Percentiles rank a stretch among this genome's conserved stretches.
Evolutionary conservation across 441 rosid species (phyloP).

Genomic region (Syzygium malaccense): DNA sequence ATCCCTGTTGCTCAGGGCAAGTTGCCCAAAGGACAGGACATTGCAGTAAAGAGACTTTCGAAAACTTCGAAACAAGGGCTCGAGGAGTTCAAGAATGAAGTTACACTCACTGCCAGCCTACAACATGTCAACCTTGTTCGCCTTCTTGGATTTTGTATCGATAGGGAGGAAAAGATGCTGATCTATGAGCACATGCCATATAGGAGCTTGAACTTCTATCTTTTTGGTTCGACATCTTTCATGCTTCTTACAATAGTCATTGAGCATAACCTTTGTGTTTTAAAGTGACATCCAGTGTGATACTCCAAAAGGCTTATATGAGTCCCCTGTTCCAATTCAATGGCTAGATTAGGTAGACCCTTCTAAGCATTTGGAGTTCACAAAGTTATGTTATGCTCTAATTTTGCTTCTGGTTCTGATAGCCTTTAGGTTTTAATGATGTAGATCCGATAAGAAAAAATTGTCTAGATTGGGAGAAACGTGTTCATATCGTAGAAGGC

Average conservation of each 20-base stretch:
- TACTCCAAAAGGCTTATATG: background rate
- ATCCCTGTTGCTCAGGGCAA: background rate
- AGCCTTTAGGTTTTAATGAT: background rate
- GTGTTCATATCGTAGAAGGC: slow-evolving; percentile 25
- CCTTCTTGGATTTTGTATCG: slow-evolving; percentile 9
- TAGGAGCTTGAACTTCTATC: slow-evolving; percentile 8
- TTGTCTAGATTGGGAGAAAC: slow-evolving; percentile 23
- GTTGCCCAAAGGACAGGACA: slow-evolving; percentile 1
- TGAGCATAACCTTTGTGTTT: background rate
- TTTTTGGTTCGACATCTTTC: background rate
- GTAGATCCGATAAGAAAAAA: slow-evolving; percentile 9
- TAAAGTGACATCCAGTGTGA: background rate
- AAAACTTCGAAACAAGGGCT: slow-evolving; percentile 10
- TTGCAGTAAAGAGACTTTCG: slow-evolving; percentile 16
- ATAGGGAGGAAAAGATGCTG: slow-evolving; percentile 7
- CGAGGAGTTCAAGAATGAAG: slow-evolving; percentile 13
- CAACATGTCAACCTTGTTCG: slow-evolving; percentile 12
- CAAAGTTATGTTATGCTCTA: background rate
- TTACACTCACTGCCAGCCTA: slow-evolving; percentile 4
- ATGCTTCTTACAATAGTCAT: background rate
- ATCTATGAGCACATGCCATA: slow-evolving; percentile 8
- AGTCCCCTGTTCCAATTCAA: background rate
- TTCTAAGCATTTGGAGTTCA: background rate
- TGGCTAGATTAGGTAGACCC: background rate
- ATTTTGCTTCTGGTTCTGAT: background rate